Percentiles rank a stretch among this genome's conserved stretches.
Conservation (phyloP, 306 rosid genomes). For the Sindora glabra region DNA sequence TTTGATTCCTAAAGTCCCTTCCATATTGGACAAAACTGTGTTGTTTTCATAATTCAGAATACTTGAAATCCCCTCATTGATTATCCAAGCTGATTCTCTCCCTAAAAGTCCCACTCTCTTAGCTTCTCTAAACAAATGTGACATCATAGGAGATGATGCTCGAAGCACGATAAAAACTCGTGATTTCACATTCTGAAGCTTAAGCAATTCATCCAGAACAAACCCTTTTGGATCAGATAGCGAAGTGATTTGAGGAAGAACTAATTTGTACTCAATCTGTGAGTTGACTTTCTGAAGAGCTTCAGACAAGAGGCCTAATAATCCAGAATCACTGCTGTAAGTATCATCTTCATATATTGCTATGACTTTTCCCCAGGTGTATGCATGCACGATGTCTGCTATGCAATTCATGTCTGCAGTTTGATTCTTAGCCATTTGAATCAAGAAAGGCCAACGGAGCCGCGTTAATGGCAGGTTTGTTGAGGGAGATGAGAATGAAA, state of each 20-base stretch:
- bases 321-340: conserved; percentile 36
- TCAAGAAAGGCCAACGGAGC: conserved; percentile 50
- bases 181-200: conserved; percentile 28
- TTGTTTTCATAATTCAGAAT: conserved; percentile 17
- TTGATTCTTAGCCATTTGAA: conserved; percentile 31
- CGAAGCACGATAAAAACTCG: conserved; percentile 52
- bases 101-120: conserved; percentile 34
- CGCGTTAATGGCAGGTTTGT: conserved; percentile 17
- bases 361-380: conserved; percentile 31
- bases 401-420: conserved; percentile 38
- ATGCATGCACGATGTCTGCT: conserved; percentile 26
- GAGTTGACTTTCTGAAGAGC: conserved; percentile 41
- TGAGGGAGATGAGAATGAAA: conserved; percentile 44
- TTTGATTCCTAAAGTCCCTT: conserved; percentile 53
- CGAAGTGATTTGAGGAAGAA: conserved; percentile 41
- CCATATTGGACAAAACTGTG: conserved; percentile 32
- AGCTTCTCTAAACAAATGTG: conserved; percentile 49
- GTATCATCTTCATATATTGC: conserved; percentile 41
- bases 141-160: conserved; percentile 42
- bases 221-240: conserved; percentile 39
- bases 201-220: conserved; percentile 37
- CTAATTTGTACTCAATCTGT: conserved; percentile 41
- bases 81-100: conserved; percentile 45
- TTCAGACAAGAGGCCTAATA: conserved; percentile 39
- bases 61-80: conserved; percentile 35